These are phyloP conservation scores for Dioscorea dumetorum DNA, from an alignment of 106 monocot genomes.

Conservation along the genomic window DNA sequence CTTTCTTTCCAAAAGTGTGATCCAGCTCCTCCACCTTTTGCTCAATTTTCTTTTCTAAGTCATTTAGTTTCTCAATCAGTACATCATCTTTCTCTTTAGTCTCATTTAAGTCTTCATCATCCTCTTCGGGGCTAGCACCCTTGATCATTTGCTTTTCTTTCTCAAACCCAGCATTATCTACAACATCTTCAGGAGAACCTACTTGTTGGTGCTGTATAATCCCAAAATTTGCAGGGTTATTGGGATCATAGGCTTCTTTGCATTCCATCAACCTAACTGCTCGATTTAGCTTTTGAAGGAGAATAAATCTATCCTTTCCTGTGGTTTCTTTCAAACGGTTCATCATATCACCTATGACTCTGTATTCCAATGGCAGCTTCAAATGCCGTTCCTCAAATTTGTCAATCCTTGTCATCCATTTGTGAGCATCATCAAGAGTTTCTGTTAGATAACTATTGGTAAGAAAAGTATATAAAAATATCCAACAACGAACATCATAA, in stretches of 20 bases:
- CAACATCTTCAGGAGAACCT: slow-evolving; percentile 51
- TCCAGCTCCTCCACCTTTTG: slow-evolving; percentile 72
- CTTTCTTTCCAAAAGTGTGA: slow-evolving; percentile 96
- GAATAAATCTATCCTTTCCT: slow-evolving; percentile 88
- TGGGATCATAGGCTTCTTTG: slow-evolving; percentile 90
- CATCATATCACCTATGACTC: slow-evolving; percentile 97
- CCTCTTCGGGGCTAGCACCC: slow-evolving; percentile 40
- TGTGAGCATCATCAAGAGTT: slow-evolving; percentile 84
- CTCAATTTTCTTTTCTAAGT: slow-evolving; percentile 82
- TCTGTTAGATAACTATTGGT: slow-evolving; percentile 35
- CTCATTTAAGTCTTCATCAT: slow-evolving; percentile 63
- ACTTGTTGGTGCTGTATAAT: slow-evolving; percentile 65
- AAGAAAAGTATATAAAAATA: too few species aligned
- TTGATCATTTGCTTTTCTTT: slow-evolving; percentile 54
- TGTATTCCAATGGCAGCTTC: slow-evolving; percentile 87
- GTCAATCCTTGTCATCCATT: slow-evolving; percentile 84
- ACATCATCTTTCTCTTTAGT: slow-evolving; percentile 69
- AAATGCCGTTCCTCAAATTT: slow-evolving; percentile 77
- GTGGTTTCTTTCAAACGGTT: slow-evolving; percentile 78
- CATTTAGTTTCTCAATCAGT: slow-evolving; percentile 66
- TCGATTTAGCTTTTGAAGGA: slow-evolving; percentile 89
- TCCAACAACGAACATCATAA: too few species aligned
- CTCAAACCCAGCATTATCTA: slow-evolving; percentile 60
- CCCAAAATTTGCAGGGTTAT: slow-evolving; percentile 91
- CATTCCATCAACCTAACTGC: slow-evolving; percentile 78